Evolutionary conservation across 306 rosid species (phyloP), one percentile per base, ranked within the genome.

Genomic region (Abrus pulchellus): DNA sequence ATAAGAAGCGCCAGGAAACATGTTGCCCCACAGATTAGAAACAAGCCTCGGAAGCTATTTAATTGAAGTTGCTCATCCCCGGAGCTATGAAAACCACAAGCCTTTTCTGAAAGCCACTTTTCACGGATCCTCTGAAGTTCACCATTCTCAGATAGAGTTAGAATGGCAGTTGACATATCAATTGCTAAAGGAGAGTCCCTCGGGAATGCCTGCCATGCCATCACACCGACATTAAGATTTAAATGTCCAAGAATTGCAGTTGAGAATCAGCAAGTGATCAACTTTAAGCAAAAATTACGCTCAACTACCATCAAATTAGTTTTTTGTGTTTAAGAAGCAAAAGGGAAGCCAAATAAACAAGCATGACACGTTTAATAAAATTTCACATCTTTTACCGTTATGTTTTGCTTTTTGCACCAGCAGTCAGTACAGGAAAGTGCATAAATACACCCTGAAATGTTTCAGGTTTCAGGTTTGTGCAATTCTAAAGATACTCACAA

Each of bases 111-210:
- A 10, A 93, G 91, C 97, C 97, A 93, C 83, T 86, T 90, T 75
- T 93, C 92, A 74, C 75, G 92, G 82, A 93, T 93, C 87, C 87
- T 89, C 74, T 83, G 81, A 34, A 93, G 90, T 63, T 91, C 97
- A 28, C 97, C 97, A 52, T 67, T 87, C 76, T 93, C 97, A 0
- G 93, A 90, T 49, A 93, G 84, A 75, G 52, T 81, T 84, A 93
- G 78, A 69, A 93, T 60, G 45, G 97, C 97, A 7, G 92, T 90
- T 30, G 97, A 91, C 92, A 93, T 44, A 86, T 93, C 97, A 44
- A 90, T 79, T 60, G 97, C 86, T 77, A 93, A 59, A 11, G 97
- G 94, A 10, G 97, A 91, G 87, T 90, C 93, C 68, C 92, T 82
- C 1, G 74, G 85, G 73, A 93, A 93, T 47, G 97, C 97, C 97